Evolutionary conservation across 2,329 filamentous ascomycete genomes (phyloP), one percentile per base, ranked within the genome.

Genomic region (Fusarium multiceps): DNA sequence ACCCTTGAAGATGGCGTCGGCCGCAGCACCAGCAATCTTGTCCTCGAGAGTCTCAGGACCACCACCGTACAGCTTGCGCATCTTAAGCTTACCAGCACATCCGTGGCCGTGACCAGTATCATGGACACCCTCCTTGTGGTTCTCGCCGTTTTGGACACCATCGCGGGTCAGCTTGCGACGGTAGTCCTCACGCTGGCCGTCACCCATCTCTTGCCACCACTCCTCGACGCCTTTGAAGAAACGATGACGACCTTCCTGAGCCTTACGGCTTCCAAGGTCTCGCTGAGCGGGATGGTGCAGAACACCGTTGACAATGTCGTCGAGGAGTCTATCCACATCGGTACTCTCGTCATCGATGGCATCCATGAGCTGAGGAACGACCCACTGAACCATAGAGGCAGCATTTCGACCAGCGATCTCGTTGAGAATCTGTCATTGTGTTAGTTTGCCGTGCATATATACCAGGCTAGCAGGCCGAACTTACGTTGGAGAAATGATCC

Each of bases 261-360:
- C 89, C 13, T 91, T 92, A 75, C 94, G 91, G 21, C 89, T 84
- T 49, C 91, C 92, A 77, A 86, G 82, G 12, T 89, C 82, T 59
- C 92, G 90, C 72, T 93, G 90, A 49, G 93, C 93, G 4, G 94
- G 95, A 80, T 98, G 94, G 76, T 97, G 93, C 79, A 98, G 88
- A 37, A 97, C 90, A 64, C 93, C 94, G 50, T 88, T 81, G 75
- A 97, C 89, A 79, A 98, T 94, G 66, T 91, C 89, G 76, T 90
- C 88, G 71, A 96, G 84, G 4, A 90, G 89, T 59, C 88, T 86
- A 66, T 92, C 85, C 42, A 93, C 82, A 73, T 97, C 92, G 60
- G 86, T 83, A 59, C 81, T 77, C 42, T 95, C 89, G 71, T 97
- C 87, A 75, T 98, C 94, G 89, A 94, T 97, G 74, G 91, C 92